A percentile compares a stretch with the other conserved stretches of the same genome.
phyloP scores from a whole-genome alignment of 1,284 basidiomycete genomes.

The Microbotryomycetes sp. region DNA sequence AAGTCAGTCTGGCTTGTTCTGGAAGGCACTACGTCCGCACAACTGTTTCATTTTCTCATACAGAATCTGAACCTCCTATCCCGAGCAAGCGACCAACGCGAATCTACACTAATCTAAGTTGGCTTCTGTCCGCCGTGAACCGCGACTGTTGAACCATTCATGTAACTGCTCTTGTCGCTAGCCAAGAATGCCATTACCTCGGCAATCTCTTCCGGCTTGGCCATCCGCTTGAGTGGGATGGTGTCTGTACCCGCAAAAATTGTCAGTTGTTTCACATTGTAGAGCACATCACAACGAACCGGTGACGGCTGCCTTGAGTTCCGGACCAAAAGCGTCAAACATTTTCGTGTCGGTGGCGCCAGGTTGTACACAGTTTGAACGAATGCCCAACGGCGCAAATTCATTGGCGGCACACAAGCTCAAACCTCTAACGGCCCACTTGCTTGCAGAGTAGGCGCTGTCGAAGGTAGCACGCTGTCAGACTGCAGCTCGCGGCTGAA shows the following conservation, averaged over 20 bases:
- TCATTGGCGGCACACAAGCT: not conserved
- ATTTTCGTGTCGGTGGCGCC: slow-evolving; percentile 10
- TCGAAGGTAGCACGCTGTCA: not conserved
- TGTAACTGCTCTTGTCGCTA: slow-evolving; percentile 8
- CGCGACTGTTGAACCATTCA: slow-evolving; percentile 7
- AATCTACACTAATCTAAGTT: not conserved
- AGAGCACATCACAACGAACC: not conserved
- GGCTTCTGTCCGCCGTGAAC: slow-evolving; percentile 11
- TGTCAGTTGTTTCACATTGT: not conserved
- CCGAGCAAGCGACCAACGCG: no score
- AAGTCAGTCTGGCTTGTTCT: no score
- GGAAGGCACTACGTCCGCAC: no score
- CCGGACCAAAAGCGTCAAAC: not conserved
- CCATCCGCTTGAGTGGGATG: slow-evolving; percentile 5
- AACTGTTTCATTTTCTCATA: no score
- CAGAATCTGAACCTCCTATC: no score
- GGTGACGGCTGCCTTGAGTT: not conserved
- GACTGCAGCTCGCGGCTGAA: not conserved
- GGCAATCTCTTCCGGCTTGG: slow-evolving; percentile 3
- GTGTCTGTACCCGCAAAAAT: not conserved
- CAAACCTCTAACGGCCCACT: slow-evolving; percentile 7
- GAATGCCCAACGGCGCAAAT: slow-evolving; percentile 5
- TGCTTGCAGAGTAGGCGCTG: slow-evolving; percentile 2
- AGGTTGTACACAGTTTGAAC: slow-evolving; percentile 9
- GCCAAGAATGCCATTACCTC: slow-evolving; percentile 11